Percentiles rank a stretch among this genome's conserved stretches.
Evolutionary conservation across 495 filamentous ascomycete genomes (phyloP).

Genomic region (Chaetomium tenue): DNA sequence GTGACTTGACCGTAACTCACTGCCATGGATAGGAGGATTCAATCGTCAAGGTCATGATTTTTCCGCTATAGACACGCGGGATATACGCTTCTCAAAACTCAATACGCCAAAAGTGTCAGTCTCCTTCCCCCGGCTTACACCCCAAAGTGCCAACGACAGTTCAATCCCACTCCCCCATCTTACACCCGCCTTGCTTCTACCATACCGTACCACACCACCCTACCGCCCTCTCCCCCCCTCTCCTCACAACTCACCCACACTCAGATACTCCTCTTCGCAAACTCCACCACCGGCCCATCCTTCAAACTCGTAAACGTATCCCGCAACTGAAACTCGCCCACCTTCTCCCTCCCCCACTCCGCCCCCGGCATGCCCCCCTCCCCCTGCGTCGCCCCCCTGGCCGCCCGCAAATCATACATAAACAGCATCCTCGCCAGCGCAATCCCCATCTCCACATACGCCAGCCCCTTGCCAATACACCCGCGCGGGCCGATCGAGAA

Average conservation of each 20-base stretch:
- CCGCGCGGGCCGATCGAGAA: slow-evolving; percentile 57
- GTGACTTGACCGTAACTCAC: background rate
- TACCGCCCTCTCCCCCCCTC: background rate
- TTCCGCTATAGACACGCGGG: too few species aligned
- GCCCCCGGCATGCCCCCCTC: slow-evolving; percentile 36
- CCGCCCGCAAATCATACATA: slow-evolving; percentile 49
- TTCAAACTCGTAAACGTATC: slow-evolving; percentile 60
- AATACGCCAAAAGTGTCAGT: background rate
- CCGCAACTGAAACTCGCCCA: slow-evolving; percentile 53
- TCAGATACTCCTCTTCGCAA: slow-evolving; percentile 41
- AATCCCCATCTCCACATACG: slow-evolving; percentile 54
- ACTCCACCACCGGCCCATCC: slow-evolving; percentile 58
- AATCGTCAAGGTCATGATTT: too few species aligned
- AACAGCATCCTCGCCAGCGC: slow-evolving; percentile 50
- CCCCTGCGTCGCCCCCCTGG: slow-evolving; percentile 44
- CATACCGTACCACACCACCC: background rate
- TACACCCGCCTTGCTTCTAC: too few species aligned
- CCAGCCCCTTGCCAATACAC: slow-evolving; percentile 60
- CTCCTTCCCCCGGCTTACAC: background rate
- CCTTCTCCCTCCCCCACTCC: slow-evolving; percentile 48
- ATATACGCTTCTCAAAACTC: too few species aligned
- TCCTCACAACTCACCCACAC: too few species aligned
- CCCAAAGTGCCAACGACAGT: too few species aligned
- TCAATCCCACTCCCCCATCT: background rate
- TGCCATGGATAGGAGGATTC: background rate